These are phyloP conservation scores for Oropetium thomaeum DNA, from an alignment of 176 grass and related monocot species.

Conservation along the genomic window DNA sequence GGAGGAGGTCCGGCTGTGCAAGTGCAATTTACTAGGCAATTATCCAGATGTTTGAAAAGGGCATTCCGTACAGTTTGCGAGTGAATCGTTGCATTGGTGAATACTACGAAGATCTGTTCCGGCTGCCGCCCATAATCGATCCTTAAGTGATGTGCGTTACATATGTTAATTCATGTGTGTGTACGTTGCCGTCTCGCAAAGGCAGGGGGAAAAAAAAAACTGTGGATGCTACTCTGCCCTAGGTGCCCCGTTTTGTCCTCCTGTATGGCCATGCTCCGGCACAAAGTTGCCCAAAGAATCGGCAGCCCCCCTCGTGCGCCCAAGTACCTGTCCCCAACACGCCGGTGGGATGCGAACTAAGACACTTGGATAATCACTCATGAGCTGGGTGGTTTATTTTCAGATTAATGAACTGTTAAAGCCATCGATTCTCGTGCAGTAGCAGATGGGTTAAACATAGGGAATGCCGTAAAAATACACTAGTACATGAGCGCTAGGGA, in stretches of 20 bases:
- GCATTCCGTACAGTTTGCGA: neutral
- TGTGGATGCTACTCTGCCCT: neutral
- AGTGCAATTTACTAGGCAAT: no score
- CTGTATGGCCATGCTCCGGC: neutral
- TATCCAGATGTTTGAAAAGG: neutral
- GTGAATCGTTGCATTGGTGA: neutral
- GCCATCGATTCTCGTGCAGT: neutral
- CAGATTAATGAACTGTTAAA: neutral
- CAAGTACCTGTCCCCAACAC: neutral
- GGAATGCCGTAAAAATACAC: neutral
- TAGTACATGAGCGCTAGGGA: neutral
- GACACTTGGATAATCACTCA: neutral
- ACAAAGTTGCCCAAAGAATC: slow-evolving; percentile 23
- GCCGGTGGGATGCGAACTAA: neutral
- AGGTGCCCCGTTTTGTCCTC: neutral
- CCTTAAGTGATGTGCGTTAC: neutral
- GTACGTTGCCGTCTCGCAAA: neutral
- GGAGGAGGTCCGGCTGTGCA: no score
- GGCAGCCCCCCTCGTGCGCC: neutral
- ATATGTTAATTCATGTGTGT: no score
- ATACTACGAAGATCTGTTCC: neutral
- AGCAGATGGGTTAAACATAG: slow-evolving; percentile 18
- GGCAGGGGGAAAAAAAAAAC: neutral
- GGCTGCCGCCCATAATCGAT: neutral
- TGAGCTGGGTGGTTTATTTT: neutral